These are phyloP conservation scores for Suillus occidentalis DNA, from an alignment of 768 basidiomycete species.

Conservation along the genomic window DNA sequence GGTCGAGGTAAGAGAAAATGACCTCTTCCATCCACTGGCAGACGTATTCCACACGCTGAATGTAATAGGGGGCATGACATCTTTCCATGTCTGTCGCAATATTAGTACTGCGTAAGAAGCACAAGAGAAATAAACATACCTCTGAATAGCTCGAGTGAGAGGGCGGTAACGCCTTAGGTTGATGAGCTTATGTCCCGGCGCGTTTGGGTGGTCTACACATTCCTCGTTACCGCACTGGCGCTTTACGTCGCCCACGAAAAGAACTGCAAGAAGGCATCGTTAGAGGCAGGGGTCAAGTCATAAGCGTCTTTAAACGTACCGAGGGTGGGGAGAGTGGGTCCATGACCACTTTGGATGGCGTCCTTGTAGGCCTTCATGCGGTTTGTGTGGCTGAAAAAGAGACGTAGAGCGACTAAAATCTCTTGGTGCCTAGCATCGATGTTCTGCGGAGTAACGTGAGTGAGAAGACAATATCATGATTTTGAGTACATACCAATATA, in stretches of 20 bases:
- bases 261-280: constrained; percentile 19
- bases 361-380: constrained; percentile 32
- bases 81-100: constrained; percentile 44
- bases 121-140: constrained; percentile 24
- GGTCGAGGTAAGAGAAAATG: constrained; percentile 25
- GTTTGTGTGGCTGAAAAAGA: constrained; percentile 13
- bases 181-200: constrained; percentile 32
- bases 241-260: constrained; percentile 32
- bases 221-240: constrained; percentile 33
- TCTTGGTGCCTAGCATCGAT: not conserved
- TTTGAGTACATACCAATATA: not conserved
- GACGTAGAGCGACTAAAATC: not conserved
- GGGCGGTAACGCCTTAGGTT: constrained; percentile 40
- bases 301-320: not conserved
- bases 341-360: constrained; percentile 27
- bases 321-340: constrained; percentile 28
- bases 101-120: constrained; percentile 1
- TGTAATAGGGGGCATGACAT: constrained; percentile 44
- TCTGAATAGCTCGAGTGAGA: constrained; percentile 42
- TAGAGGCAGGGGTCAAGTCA: constrained; percentile 8
- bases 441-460: not conserved
- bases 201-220: constrained; percentile 25
- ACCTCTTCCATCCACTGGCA: constrained; percentile 41
- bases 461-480: no score
- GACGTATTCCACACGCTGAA: constrained; percentile 34